Evolutionary conservation across 2,329 filamentous ascomycete genomes (phyloP).

Genomic region (Aureobasidium mangrovei): DNA sequence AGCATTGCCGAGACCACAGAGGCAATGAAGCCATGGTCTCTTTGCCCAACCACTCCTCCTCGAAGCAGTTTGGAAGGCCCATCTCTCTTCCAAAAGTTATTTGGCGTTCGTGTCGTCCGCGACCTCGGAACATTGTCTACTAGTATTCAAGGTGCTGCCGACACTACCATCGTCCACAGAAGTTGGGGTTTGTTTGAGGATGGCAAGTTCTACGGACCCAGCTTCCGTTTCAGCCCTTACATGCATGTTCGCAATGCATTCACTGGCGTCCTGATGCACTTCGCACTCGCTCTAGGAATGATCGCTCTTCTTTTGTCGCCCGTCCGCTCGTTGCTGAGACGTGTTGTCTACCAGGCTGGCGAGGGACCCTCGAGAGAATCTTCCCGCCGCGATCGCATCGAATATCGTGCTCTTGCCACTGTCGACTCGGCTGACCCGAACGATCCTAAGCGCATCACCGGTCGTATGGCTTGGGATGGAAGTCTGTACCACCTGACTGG

Average conservation of each 20-base stretch:
- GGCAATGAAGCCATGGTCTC: slow-evolving; percentile 47
- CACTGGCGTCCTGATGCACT: slow-evolving; percentile 41
- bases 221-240: slow-evolving; percentile 51
- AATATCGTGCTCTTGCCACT: slow-evolving; percentile 56
- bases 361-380: slow-evolving; percentile 27
- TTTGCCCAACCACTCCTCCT: slow-evolving; percentile 35
- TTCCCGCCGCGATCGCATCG: slow-evolving; percentile 30
- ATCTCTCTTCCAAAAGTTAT: slow-evolving; percentile 31
- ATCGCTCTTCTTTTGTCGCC: slow-evolving; percentile 43
- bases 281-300: slow-evolving; percentile 38
- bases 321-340: slow-evolving; percentile 42
- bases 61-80: slow-evolving; percentile 27
- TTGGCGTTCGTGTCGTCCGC: slow-evolving; percentile 45
- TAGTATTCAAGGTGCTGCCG: slow-evolving; percentile 43
- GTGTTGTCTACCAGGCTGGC: slow-evolving; percentile 43
- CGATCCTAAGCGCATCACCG: slow-evolving; percentile 45
- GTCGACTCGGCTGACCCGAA: slow-evolving; percentile 44
- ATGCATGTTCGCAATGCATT: slow-evolving; percentile 43
- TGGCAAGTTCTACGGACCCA: slow-evolving; percentile 47
- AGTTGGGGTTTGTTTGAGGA: slow-evolving; percentile 47
- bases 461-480: slow-evolving; percentile 49
- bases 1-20: slow-evolving; percentile 24
- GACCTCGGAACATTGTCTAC: slow-evolving; percentile 52
- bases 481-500: slow-evolving; percentile 62
- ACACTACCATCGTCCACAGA: slow-evolving; percentile 50